Percentiles rank a stretch among this genome's conserved stretches.
phyloP scores from a whole-genome alignment of 1,139 yeast genomes.

The Candida pseudoviswanathii region DNA sequence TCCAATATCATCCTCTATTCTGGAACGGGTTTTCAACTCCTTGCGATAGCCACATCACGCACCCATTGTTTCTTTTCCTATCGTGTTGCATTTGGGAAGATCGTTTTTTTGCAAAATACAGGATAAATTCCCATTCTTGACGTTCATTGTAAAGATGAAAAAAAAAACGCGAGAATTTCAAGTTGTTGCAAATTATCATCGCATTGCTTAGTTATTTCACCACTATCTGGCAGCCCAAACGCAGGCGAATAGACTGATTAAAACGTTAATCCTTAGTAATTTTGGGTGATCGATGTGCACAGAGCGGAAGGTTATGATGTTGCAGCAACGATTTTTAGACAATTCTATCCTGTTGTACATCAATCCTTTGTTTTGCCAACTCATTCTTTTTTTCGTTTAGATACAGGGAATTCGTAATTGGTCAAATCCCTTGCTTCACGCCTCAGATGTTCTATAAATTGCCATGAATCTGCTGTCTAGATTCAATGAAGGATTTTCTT shows the following conservation, averaged over 20 bases:
- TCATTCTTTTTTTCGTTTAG: background rate
- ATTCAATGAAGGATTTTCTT: background rate
- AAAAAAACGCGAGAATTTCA: background rate
- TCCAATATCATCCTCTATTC: too few relatives aligned
- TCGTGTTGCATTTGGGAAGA: background rate
- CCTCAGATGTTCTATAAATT: background rate
- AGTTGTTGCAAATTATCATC: constrained; percentile 4
- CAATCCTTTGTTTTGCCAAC: background rate
- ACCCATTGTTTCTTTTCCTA: background rate
- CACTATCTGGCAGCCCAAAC: background rate
- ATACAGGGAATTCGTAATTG: background rate
- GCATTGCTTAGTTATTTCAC: background rate
- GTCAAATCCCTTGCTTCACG: background rate
- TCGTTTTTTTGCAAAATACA: background rate
- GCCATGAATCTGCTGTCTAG: background rate
- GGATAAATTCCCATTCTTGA: constrained; percentile 5
- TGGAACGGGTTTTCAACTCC: too few relatives aligned
- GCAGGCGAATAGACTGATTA: background rate
- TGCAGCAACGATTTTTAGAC: background rate
- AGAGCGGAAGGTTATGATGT: background rate
- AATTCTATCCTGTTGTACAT: constrained; percentile 2
- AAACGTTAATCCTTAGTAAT: background rate
- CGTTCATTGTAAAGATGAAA: background rate
- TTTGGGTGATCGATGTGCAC: background rate
- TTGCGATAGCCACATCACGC: background rate